Conservation (phyloP, 2,329 filamentous ascomycete genomes). For the Calonectria fujianensis region DNA sequence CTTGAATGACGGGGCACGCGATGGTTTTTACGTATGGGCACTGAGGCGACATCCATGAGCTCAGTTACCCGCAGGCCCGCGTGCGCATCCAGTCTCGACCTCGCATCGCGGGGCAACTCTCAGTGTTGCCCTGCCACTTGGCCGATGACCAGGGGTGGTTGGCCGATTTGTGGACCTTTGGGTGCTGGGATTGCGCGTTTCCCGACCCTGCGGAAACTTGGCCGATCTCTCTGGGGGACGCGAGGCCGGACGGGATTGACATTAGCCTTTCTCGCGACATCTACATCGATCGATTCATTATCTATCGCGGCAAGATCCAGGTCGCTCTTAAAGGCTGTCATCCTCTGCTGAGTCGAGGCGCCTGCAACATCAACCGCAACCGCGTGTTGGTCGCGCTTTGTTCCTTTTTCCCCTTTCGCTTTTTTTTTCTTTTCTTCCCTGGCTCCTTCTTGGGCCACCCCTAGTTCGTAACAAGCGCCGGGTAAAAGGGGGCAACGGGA, state of each 20-base stretch:
- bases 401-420: not conserved
- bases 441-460: not conserved
- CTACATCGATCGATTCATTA: not conserved
- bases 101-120: slow-evolving; percentile 8
- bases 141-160: slow-evolving; percentile 33
- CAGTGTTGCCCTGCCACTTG: slow-evolving; percentile 20
- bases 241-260: slow-evolving; percentile 9
- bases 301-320: not conserved
- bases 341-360: not conserved
- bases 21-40: slow-evolving; percentile 13
- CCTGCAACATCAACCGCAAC: not conserved
- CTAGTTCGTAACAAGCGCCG: not conserved
- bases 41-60: slow-evolving; percentile 14
- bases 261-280: slow-evolving; percentile 7
- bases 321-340: slow-evolving; percentile 28
- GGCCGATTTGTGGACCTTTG: slow-evolving; percentile 23
- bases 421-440: not conserved
- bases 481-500: slow-evolving; percentile 5
- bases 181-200: slow-evolving; percentile 11
- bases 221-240: slow-evolving; percentile 27
- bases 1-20: not conserved
- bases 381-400: not conserved
- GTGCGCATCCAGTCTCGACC: slow-evolving; percentile 13
- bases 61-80: slow-evolving; percentile 9
- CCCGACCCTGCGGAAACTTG: slow-evolving; percentile 28